Conservation (phyloP, 805 yeast genomes). For the Monosporozyma unispora region DNA sequence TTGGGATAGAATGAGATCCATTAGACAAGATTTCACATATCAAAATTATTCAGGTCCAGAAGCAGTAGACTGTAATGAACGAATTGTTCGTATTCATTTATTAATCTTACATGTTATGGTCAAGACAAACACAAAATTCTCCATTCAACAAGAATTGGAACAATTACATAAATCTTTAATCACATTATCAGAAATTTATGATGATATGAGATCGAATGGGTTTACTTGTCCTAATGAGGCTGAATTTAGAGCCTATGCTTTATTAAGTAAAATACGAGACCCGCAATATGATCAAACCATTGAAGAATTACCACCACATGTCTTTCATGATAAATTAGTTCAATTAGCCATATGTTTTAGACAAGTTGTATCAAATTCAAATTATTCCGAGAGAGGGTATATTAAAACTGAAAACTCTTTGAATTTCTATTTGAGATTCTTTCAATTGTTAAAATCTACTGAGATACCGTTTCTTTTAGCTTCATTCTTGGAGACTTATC, state of each 20-base stretch:
- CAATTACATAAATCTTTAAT: constrained; percentile 88
- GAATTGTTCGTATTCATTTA: constrained; percentile 82
- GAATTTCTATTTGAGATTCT: constrained; percentile 56
- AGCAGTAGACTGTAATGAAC: constrained; percentile 85
- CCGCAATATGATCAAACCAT: constrained; percentile 73
- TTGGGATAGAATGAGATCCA: constrained; percentile 96
- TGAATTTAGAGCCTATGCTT: constrained; percentile 82
- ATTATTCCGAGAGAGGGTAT: constrained; percentile 45
- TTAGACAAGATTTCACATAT: constrained; percentile 92
- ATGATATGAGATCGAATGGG: constrained; percentile 64
- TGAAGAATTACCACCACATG: constrained; percentile 52
- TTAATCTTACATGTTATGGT: constrained; percentile 81
- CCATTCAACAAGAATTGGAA: constrained; percentile 92
- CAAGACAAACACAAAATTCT: constrained; percentile 57
- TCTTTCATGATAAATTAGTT: constrained; percentile 47
- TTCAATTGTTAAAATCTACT: constrained; percentile 43
- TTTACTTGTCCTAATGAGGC: constrained; percentile 75
- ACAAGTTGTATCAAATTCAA: constrained; percentile 55
- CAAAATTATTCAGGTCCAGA: constrained; percentile 92
- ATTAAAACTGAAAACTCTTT: constrained; percentile 47
- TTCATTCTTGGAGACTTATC: constrained; percentile 69
- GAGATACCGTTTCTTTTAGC: constrained; percentile 58
- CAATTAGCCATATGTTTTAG: constrained; percentile 69
- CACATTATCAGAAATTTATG: constrained; percentile 78
- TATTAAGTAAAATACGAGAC: constrained; percentile 72